Evolutionary conservation across 2,329 filamentous ascomycete species (phyloP).

Genomic region (Colletotrichum magnum): DNA sequence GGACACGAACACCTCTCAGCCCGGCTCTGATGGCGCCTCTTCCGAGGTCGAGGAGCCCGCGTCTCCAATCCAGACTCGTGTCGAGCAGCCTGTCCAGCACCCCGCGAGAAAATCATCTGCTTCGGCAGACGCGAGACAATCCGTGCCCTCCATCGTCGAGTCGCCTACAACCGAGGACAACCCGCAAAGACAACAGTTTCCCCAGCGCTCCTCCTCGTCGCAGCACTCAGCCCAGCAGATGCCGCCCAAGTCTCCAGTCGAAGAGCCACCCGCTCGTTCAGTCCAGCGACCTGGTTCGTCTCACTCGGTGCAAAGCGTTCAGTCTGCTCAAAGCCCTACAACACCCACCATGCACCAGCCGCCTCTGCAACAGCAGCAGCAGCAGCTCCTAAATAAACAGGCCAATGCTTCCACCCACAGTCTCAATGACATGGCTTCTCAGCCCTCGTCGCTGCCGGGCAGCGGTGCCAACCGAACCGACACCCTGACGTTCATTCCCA

Average conservation of each 20-base stretch:
- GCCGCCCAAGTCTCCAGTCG: conserved; percentile 44
- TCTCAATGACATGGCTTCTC: conserved; percentile 75
- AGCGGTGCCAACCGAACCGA: conserved; percentile 79
- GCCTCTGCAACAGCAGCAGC: conserved; percentile 30
- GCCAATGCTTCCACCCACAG: conserved; percentile 51
- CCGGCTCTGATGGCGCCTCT: conserved; percentile 59
- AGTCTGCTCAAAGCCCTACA: conserved; percentile 32
- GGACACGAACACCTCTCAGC: conserved; percentile 65
- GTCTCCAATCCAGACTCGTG: conserved; percentile 40
- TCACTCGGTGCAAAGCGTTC: conserved; percentile 31
- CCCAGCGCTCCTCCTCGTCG: conserved; percentile 66
- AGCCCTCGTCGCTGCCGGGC: conserved; percentile 78
- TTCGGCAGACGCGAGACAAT: conserved; percentile 46
- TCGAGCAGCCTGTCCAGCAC: conserved; percentile 50
- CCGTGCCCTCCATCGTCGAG: conserved; percentile 75
- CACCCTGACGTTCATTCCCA: conserved; percentile 84
- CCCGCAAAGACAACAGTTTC: conserved; percentile 54
- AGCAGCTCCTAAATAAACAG: conserved; percentile 43
- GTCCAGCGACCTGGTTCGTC: conserved; percentile 54
- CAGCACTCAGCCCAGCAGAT: conserved; percentile 42
- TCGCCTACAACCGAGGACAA: conserved; percentile 67
- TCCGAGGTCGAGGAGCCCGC: conserved; percentile 49
- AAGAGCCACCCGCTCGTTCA: conserved; percentile 64
- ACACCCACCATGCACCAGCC: conserved; percentile 39
- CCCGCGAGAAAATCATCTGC: conserved; percentile 53